Evolutionary conservation across 257 asterid genomes (phyloP), one percentile per base, ranked within the genome.

Genomic region (Ajuga chamaepitys): DNA sequence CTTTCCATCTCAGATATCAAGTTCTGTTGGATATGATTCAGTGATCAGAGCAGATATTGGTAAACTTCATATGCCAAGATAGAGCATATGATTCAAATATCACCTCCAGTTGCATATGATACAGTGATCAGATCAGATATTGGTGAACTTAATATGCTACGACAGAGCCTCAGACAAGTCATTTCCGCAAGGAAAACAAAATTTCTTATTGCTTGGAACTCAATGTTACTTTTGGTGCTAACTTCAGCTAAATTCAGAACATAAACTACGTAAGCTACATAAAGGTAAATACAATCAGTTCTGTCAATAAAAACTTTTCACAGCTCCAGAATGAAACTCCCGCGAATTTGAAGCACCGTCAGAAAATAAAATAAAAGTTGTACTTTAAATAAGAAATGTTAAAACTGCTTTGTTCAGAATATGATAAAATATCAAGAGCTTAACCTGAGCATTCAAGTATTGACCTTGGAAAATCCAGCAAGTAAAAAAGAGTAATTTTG

Each of bases 121-220:
- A 13, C 28, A 22, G 32, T 42, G 68, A 57, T 69, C n/a, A 28
- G 38, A 30, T 58, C 9, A 20, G 28, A 55, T 18, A 55, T 14
- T n/a, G 77, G 26, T n/a, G 18, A 38, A 41, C 47, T 47, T 67
- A 59, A 52, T 10, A 59, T 18, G 58, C 40, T 66, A 42, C 28
- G 11, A n/a, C 10, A 22, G 55, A 17, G 30, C 50, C 38, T 24
- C 28, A 53, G 34, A 30, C 30, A 44, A 37, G 16, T 62, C 53
- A 55, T 21, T n/a, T n/a, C n/a, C n/a, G n/a, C n/a, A n/a, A n/a
- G n/a, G n/a, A n/a, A n/a, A n/a, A n/a, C n/a, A n/a, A n/a, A n/a
- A n/a, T n/a, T n/a, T 62, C 59, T 32, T 45, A 62, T 7, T 21
- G 28, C 41, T 38, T 52, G 0, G 2, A 32, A 51, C 14, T n/a